These are phyloP conservation scores for Ustilago esculenta DNA, from an alignment of 1,284 basidiomycete species.

Conservation along the genomic window DNA sequence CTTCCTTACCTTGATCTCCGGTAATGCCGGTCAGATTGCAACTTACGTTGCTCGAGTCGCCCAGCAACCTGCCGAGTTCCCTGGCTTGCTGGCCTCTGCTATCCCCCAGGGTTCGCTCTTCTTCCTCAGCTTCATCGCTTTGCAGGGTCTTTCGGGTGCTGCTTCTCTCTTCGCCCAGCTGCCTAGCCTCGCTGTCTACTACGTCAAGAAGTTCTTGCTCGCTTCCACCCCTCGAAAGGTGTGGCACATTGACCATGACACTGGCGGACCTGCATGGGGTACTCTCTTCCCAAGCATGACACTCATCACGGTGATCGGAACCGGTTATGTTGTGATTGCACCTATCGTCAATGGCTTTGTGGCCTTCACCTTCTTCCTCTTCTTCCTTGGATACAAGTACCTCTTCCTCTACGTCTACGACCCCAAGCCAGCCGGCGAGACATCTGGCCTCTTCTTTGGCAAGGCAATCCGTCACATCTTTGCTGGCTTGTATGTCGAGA, in stretches of 20 bases:
- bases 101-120: constrained; percentile 88
- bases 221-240: constrained; percentile 89
- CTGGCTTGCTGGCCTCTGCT: constrained; percentile 69
- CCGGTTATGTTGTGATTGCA: constrained; percentile 84
- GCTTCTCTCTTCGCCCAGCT: constrained; percentile 83
- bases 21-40: constrained; percentile 47
- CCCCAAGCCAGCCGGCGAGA: constrained; percentile 79
- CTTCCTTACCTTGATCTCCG: constrained; percentile 61
- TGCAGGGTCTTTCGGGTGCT: constrained; percentile 69
- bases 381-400: constrained; percentile 76
- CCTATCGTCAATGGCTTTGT: constrained; percentile 94
- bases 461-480: constrained; percentile 92
- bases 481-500: constrained; percentile 73
- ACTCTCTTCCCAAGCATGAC: constrained; percentile 71
- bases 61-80: constrained; percentile 44
- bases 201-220: constrained; percentile 83
- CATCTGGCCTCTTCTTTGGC: constrained; percentile 94
- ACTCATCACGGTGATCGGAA: constrained; percentile 59
- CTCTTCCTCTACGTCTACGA: constrained; percentile 72
- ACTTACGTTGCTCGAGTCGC: constrained; percentile 40
- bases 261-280: constrained; percentile 80
- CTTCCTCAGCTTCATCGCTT: constrained; percentile 82
- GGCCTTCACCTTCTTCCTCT: constrained; percentile 81
- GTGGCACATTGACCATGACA: constrained; percentile 78
- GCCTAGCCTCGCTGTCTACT: constrained; percentile 80